Evolutionary conservation across 352 stramenopile species (phyloP).

Genomic region (Peronospora farinosa): DNA sequence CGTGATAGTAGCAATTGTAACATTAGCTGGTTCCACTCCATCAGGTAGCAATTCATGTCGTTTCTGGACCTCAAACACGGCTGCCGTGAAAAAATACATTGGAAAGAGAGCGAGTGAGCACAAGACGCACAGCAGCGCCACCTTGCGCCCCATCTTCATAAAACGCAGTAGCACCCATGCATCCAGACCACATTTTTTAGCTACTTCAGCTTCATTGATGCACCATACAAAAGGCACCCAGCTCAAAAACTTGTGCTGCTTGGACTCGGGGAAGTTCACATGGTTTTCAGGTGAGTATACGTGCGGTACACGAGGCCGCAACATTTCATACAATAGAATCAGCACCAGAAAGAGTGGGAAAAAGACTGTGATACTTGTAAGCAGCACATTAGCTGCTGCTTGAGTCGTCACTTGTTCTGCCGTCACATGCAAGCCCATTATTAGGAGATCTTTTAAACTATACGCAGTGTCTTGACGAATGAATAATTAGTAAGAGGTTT

Average conservation of each 20-base stretch:
- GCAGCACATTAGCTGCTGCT: constrained; percentile 42
- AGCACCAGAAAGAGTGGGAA: constrained; percentile 52
- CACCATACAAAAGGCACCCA: constrained; percentile 64
- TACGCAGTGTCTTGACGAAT: constrained; percentile 8
- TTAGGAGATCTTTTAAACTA: background rate
- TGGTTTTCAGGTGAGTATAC: constrained; percentile 51
- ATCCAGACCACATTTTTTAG: constrained; percentile 58
- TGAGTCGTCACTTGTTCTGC: constrained; percentile 20
- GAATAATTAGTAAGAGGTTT: background rate
- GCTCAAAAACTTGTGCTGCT: constrained; percentile 31
- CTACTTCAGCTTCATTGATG: constrained; percentile 50
- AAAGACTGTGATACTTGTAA: constrained; percentile 57
- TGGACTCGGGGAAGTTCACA: constrained; percentile 28
- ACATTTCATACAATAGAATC: constrained; percentile 52
- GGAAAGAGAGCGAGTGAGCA: constrained; percentile 63
- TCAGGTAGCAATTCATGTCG: constrained; percentile 17
- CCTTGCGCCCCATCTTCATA: constrained; percentile 59
- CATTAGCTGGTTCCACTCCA: constrained; percentile 5
- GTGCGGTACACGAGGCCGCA: constrained; percentile 37
- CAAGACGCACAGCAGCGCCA: constrained; percentile 46
- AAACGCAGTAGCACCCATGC: constrained; percentile 75
- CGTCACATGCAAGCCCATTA: constrained; percentile 24
- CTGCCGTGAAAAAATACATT: constrained; percentile 51
- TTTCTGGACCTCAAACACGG: constrained; percentile 27
- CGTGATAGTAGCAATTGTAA: constrained; percentile 12